Evolutionary conservation across 1,284 basidiomycete genomes (phyloP), one percentile per base, ranked within the genome.

Genomic region (Sporisorium iseilematis-ciliati): DNA sequence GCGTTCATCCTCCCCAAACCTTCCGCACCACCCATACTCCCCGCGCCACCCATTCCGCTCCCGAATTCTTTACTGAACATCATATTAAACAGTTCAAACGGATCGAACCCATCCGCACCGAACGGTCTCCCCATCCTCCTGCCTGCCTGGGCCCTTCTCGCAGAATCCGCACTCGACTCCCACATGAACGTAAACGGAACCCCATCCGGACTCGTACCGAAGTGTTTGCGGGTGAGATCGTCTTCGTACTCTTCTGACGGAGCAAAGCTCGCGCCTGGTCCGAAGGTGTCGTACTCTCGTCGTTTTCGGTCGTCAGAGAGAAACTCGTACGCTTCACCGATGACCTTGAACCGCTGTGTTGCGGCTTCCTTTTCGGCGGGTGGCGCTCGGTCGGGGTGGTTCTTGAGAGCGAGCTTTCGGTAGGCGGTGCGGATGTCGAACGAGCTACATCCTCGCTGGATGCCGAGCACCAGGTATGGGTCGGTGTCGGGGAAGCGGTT

Each of bases 281-380:
- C 56, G 21, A 59, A 69, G 0, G 52, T 40, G 57, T 83, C 78
- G 51, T 83, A 83, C 11, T 82, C 68, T 48, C 80, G 57, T 1
- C 77, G 67, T 29, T 72, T 71, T 5, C 74, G 60, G 31, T 71
- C 71, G 46, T 83, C 79, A 11, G 75, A 75, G 3, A 83, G 59
- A n/a, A 78, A 65, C 56, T 82, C 81, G 66, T 83, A 83, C 0
- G 82, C 82, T 58, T 83, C 79, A 12, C 77, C 80, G 29, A 83
- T 57, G 31, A 72, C 41, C 54, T 83, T 83, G 75, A 83, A 83
- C 0, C 66, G 35, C 2, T 78, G 64, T 0, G 80, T 82, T 1
- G 82, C 82, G 26, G 69, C 66, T 18, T 80, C 80, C 43, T 81
- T 82, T 7, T 73, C 62, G 7, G 77, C 65, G 6, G 72, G 54